phyloP scores from a whole-genome alignment of 1,139 yeast genomes.

The Yamadazyma spencermartinsiae region DNA sequence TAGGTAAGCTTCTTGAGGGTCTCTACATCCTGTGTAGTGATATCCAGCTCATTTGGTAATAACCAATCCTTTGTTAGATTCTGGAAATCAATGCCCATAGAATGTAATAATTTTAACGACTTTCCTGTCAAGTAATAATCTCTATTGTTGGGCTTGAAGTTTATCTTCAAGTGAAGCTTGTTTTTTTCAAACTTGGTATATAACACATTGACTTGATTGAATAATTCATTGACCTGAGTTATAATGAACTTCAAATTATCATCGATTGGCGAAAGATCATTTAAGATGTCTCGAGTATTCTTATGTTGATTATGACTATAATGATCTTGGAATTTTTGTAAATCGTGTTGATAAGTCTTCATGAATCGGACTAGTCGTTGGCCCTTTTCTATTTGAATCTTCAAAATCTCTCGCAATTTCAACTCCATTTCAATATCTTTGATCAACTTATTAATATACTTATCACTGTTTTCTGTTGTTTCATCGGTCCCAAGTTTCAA shows the following conservation, averaged over 20 bases:
- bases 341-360: constrained; percentile 28
- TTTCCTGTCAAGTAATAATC: constrained; percentile 33
- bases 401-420: constrained; percentile 42
- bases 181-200: constrained; percentile 30
- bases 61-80: constrained; percentile 5
- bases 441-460: constrained; percentile 35
- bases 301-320: constrained; percentile 27
- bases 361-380: constrained; percentile 34
- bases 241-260: constrained; percentile 52
- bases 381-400: constrained; percentile 41
- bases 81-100: constrained; percentile 21
- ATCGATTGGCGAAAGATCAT: constrained; percentile 50
- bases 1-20: constrained; percentile 7
- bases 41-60: constrained; percentile 3
- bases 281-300: constrained; percentile 22
- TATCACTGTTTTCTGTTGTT: constrained; percentile 25
- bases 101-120: constrained; percentile 24
- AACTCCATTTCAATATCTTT: constrained; percentile 47
- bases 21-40: constrained; percentile 7
- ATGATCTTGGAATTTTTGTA: constrained; percentile 20
- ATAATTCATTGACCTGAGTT: constrained; percentile 41
- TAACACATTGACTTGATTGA: constrained; percentile 36
- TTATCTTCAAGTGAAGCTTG: constrained; percentile 17
- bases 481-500: constrained; percentile 33
- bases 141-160: constrained; percentile 26